Base-by-base conservation (phyloP, 345 rosid genomes). In the Citrus maxima region DNA sequence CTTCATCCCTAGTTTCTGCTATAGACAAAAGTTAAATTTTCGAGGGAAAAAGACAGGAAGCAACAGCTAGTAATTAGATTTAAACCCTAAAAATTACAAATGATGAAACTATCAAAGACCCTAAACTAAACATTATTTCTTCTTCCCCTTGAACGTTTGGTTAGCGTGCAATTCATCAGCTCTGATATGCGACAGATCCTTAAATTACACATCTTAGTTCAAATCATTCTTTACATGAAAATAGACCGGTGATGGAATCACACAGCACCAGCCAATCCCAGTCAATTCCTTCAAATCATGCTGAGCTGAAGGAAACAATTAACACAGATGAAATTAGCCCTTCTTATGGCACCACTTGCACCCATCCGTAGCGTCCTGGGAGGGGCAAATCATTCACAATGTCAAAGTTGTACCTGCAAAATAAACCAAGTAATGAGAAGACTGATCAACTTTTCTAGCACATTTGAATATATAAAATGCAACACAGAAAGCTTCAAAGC, bases 351-450 rank as follows among this genome's bases (percentile, higher is more conserved):
- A 55, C 19, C 77, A 87, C 77, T 88, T 86, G 89, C 73, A 82
- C 89, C 98, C 98, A 93, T 37, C 90, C 93, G 37, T 87, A 93
- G 27, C 90, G 91, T 35, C 98, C 98, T 0, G 92, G 88, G n/a
- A 93, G 88, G 25, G 98, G 98, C 71, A 78, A 25, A 35, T 90
- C 98, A 56, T 85, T 92, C 75, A 80, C 84, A 12, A 90, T 62
- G 80, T 95, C 98, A 80, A 90, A 95, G 93, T 95, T 91, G 81
- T 91, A 93, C 88, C 97, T 93, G 89, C 81, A 85, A 79, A 51
- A 58, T 30, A 65, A 72, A 55, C 77, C 49, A 5, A 46, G 18
- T 32, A n/a, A 32, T n/a, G n/a, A 62, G 32, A 64, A 42, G 40
- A 38, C 2, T n/a, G 22, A 54, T 5, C 0, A 18, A 16, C 58